A percentile compares a stretch with the other conserved stretches of the same genome.
These are phyloP conservation scores for Sclerotinia minor DNA, from an alignment of 2,329 filamentous ascomycete species.

Conservation along the genomic window DNA sequence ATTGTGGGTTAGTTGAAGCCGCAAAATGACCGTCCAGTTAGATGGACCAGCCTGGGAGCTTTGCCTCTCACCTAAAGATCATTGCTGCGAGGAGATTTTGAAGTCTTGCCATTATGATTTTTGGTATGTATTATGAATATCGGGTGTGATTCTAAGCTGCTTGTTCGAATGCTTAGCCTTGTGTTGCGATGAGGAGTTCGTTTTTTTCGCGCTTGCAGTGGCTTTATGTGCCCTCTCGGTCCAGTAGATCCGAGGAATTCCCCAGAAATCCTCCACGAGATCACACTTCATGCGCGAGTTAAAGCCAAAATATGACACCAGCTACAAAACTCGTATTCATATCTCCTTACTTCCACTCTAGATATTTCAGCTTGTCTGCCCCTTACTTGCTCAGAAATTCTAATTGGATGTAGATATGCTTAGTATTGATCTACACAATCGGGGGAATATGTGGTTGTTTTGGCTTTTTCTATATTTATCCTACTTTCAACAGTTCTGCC, in stretches of 20 bases:
- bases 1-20: neutral
- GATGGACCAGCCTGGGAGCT: accelerated
- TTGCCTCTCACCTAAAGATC: neutral
- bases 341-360: constrained; percentile 2
- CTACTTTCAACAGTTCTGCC: neutral
- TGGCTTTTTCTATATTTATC: neutral
- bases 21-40: neutral
- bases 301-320: constrained; percentile 6
- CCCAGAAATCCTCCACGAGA: neutral
- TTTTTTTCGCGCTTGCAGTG: neutral
- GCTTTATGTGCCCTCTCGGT: neutral
- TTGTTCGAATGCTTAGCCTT: neutral
- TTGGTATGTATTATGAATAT: neutral
- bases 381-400: constrained; percentile 1
- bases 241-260: neutral
- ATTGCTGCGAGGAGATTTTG: constrained; percentile 2
- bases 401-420: neutral
- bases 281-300: constrained; percentile 8
- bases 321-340: constrained; percentile 12
- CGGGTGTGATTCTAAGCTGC: neutral
- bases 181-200: neutral
- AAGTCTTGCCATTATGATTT: constrained; percentile 12
- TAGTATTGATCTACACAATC: constrained; percentile 9
- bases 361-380: neutral
- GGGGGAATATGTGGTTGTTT: neutral